Percentiles rank a stretch among this genome's conserved stretches.
These are phyloP conservation scores for Calonectria ilicicola DNA, from an alignment of 2,329 filamentous ascomycete species.

Conservation along the genomic window DNA sequence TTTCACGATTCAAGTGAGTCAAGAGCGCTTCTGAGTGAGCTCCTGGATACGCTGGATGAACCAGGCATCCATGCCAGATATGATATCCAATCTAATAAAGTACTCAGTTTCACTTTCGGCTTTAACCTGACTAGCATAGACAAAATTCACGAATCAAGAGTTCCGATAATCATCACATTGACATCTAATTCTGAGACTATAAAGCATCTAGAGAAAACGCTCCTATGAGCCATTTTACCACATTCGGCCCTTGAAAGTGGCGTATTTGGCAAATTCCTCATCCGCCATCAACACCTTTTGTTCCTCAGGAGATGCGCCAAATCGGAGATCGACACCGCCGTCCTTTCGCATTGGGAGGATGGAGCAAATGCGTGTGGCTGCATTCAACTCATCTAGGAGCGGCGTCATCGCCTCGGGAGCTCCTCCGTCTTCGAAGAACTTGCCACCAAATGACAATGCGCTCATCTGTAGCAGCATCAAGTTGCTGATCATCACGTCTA, in stretches of 20 bases:
- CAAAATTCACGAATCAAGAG: too few relatives aligned
- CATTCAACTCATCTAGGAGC: neutral
- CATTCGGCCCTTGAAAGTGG: neutral
- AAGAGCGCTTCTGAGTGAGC: too few relatives aligned
- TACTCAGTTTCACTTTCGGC: too few relatives aligned
- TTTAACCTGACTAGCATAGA: too few relatives aligned
- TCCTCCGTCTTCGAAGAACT: neutral
- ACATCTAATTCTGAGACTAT: too few relatives aligned
- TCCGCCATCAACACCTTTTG: conserved; percentile 40
- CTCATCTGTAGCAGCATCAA: neutral
- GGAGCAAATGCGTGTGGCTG: conserved; percentile 39
- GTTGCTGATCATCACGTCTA: neutral
- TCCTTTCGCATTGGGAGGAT: conserved; percentile 44
- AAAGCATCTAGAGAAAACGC: too few relatives aligned
- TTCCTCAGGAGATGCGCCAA: conserved; percentile 44
- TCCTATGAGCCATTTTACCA: too few relatives aligned
- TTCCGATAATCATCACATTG: too few relatives aligned
- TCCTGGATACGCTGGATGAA: too few relatives aligned
- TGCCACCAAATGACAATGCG: neutral
- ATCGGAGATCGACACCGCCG: conserved; percentile 43
- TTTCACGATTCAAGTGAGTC: too few relatives aligned
- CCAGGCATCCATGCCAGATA: too few relatives aligned
- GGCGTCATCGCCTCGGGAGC: neutral
- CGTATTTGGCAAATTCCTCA: conserved; percentile 42
- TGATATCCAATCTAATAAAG: too few relatives aligned